These are phyloP conservation scores for Ophiostoma triangulosporum DNA, from an alignment of 2,329 filamentous ascomycete genomes.

Conservation along the genomic window DNA sequence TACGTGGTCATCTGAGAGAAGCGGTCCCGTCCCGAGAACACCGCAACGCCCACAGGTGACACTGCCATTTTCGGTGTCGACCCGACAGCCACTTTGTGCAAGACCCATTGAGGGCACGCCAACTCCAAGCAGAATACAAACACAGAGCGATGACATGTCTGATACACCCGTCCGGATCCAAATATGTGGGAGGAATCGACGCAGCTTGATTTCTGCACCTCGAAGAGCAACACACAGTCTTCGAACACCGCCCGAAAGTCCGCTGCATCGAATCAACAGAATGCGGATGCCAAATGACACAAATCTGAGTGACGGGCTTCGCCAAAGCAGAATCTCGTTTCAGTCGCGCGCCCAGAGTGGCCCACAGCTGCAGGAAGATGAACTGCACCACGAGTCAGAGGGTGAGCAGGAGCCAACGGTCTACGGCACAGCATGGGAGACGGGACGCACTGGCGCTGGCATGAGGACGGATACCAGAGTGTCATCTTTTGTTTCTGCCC, in stretches of 20 bases:
- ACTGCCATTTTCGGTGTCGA: neutral
- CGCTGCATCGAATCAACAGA: neutral
- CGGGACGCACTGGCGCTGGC: neutral
- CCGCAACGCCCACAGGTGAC: neutral
- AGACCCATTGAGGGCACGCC: neutral
- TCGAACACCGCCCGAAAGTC: conserved; percentile 11
- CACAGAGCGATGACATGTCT: neutral
- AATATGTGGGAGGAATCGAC: neutral
- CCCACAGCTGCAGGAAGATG: no score
- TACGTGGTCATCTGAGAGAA: neutral
- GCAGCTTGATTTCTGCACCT: neutral
- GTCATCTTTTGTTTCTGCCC: neutral
- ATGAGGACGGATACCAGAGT: neutral
- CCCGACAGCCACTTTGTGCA: neutral
- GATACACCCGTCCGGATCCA: neutral
- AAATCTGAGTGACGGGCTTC: conserved; percentile 3
- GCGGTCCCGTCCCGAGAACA: neutral
- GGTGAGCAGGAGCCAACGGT: neutral
- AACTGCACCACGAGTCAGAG: neutral
- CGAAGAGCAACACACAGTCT: neutral
- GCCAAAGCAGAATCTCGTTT: conserved; percentile 11
- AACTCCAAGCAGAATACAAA: neutral
- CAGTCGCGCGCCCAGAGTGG: no score
- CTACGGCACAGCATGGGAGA: neutral
- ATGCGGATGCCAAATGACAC: neutral